A percentile compares a stretch with the other conserved stretches of the same genome.
Evolutionary conservation across 768 basidiomycete genomes (phyloP).

Genomic region (Boletus vermiculosoides): DNA sequence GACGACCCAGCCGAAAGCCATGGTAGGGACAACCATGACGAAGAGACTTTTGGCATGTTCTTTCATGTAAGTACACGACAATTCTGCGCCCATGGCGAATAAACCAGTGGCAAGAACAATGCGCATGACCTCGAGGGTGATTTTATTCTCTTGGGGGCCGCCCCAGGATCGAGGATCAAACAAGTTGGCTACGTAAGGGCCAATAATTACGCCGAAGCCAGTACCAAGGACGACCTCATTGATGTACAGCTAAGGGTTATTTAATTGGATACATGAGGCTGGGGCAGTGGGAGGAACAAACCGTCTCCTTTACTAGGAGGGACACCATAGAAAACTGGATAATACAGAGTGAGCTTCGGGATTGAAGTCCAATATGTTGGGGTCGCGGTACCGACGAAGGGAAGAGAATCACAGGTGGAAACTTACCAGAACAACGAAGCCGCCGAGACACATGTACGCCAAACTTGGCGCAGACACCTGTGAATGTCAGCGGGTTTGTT

Average conservation of each 20-base stretch:
- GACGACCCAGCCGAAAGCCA: conserved; percentile 83
- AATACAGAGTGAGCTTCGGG: background rate
- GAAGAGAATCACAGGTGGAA: background rate
- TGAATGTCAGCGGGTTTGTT: conserved; percentile 23
- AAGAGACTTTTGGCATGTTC: conserved; percentile 72
- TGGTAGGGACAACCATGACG: conserved; percentile 75
- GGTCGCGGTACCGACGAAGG: background rate
- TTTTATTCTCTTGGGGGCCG: conserved; percentile 47
- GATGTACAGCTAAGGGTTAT: conserved; percentile 62
- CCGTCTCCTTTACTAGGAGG: conserved; percentile 79
- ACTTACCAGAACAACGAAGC: conserved; percentile 48
- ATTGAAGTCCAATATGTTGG: no score
- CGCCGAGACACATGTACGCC: conserved; percentile 64
- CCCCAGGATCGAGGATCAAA: conserved; percentile 83
- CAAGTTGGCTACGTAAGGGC: conserved; percentile 67
- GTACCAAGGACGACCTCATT: conserved; percentile 96
- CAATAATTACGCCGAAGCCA: conserved; percentile 55
- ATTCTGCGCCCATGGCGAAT: conserved; percentile 93
- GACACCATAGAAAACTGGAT: conserved; percentile 81
- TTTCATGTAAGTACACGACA: conserved; percentile 81
- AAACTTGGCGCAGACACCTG: conserved; percentile 54
- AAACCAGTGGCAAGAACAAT: conserved; percentile 88
- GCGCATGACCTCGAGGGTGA: conserved; percentile 87
- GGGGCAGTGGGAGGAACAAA: conserved; percentile 24
- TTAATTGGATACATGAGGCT: background rate